These are phyloP conservation scores for Salix brachista DNA, from an alignment of 345 rosid genomes.

Conservation along the genomic window DNA sequence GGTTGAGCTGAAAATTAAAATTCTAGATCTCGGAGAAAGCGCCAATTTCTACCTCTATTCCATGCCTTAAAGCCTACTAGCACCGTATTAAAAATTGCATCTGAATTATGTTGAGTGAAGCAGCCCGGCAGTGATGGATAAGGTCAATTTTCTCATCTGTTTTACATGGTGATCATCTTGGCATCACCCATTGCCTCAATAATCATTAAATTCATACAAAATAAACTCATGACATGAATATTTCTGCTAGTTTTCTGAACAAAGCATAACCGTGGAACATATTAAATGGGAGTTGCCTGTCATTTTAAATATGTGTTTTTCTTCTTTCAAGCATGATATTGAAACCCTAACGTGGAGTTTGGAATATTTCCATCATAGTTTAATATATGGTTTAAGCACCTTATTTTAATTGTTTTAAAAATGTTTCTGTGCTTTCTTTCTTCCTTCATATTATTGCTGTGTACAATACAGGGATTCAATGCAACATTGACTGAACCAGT, in stretches of 20 bases:
- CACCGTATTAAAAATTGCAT: not conserved
- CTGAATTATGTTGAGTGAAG: not conserved
- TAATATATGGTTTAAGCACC: not conserved
- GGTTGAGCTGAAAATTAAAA: not conserved
- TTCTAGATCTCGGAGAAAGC: not conserved
- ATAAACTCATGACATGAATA: not conserved
- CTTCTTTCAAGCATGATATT: not conserved
- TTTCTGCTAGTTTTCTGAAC: not conserved
- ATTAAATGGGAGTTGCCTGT: not conserved
- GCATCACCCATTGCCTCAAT: not conserved
- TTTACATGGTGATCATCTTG: not conserved
- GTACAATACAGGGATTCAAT: constrained; percentile 75
- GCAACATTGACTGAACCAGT: constrained; percentile 90
- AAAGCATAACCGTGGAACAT: not conserved
- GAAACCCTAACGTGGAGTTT: not conserved
- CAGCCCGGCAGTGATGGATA: not conserved
- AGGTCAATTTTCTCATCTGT: not conserved
- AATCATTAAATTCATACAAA: not conserved
- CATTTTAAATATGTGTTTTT: not conserved
- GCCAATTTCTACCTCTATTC: not conserved
- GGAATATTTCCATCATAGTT: not conserved
- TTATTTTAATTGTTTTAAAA: not conserved
- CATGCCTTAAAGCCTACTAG: not conserved
- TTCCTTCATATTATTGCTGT: not conserved
- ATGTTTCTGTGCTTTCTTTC: not conserved